Conservation (phyloP, 2,329 filamentous ascomycete species). For the Aureobasidium sp. region DNA sequence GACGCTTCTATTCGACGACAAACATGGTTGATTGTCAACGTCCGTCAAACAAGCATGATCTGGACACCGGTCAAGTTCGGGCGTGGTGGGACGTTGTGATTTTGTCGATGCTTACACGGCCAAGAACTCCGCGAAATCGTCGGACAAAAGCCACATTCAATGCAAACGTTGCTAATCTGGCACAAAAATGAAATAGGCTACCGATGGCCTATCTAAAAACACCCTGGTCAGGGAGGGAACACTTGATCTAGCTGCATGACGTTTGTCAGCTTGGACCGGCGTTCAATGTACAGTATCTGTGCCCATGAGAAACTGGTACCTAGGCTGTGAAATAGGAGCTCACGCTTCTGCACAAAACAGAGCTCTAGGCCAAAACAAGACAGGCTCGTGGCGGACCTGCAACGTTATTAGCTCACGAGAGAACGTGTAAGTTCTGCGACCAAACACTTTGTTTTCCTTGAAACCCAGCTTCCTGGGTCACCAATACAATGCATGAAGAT, state of each 20-base stretch:
- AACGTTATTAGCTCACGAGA: background rate
- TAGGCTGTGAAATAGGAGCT: background rate
- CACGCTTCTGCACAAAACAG: background rate
- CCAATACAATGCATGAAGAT: background rate
- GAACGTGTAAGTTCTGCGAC: background rate
- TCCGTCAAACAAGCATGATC: background rate
- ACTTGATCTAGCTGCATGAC: background rate
- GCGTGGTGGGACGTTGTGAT: background rate
- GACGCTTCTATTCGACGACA: background rate
- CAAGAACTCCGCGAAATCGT: background rate
- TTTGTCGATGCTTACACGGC: background rate
- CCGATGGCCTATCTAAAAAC: background rate
- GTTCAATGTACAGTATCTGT: background rate
- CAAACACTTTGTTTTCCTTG: background rate
- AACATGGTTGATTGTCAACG: background rate
- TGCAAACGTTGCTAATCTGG: background rate
- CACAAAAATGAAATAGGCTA: background rate
- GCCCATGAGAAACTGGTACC: background rate
- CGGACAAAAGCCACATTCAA: conserved; percentile 5
- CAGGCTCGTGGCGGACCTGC: background rate
- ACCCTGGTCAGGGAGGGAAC: background rate
- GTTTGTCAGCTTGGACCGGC: background rate
- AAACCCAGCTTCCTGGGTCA: background rate
- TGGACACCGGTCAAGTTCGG: background rate
- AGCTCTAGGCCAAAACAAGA: background rate